Evolutionary conservation across 805 yeast genomes (phyloP).

Genomic region (Alloascoidea africana): DNA sequence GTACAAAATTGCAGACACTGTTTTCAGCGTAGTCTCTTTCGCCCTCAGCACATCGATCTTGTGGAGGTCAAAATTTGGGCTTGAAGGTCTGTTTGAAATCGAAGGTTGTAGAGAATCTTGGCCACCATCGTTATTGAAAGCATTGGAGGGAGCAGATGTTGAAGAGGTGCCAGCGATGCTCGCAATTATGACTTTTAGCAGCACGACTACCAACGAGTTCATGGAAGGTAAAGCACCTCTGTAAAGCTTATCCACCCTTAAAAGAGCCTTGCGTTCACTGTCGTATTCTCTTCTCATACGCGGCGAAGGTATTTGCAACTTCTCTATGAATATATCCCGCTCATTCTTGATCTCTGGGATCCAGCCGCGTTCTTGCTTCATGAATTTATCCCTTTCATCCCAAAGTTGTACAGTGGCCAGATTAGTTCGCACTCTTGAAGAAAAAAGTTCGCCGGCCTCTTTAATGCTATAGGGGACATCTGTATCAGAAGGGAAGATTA

Average conservation of each 20-base stretch:
- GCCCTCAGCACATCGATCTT: constrained; percentile 39
- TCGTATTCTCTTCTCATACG: constrained; percentile 8
- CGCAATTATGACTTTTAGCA: constrained; percentile 47
- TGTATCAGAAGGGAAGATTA: constrained; percentile 38
- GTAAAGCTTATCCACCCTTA: constrained; percentile 50
- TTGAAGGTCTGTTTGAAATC: not conserved
- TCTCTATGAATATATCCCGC: constrained; percentile 3
- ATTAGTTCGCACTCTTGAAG: constrained; percentile 45
- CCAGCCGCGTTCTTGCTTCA: constrained; percentile 63
- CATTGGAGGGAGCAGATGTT: no score
- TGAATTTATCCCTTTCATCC: constrained; percentile 54
- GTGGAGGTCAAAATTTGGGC: constrained; percentile 4
- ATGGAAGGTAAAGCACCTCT: constrained; percentile 33
- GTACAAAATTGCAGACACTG: constrained; percentile 35
- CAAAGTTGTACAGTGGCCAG: constrained; percentile 59
- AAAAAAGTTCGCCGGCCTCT: constrained; percentile 64
- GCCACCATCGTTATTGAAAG: constrained; percentile 4
- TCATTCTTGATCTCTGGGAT: constrained; percentile 7
- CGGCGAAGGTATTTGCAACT: constrained; percentile 2
- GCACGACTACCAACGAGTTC: constrained; percentile 47
- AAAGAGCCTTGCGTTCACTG: constrained; percentile 25
- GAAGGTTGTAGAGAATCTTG: not conserved
- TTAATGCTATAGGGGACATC: constrained; percentile 57
- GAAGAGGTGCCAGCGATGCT: constrained; percentile 19
- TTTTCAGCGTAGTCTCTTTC: constrained; percentile 50